Conservation (phyloP, 805 yeast species). For the Saccharomycopsis fermentans region DNA sequence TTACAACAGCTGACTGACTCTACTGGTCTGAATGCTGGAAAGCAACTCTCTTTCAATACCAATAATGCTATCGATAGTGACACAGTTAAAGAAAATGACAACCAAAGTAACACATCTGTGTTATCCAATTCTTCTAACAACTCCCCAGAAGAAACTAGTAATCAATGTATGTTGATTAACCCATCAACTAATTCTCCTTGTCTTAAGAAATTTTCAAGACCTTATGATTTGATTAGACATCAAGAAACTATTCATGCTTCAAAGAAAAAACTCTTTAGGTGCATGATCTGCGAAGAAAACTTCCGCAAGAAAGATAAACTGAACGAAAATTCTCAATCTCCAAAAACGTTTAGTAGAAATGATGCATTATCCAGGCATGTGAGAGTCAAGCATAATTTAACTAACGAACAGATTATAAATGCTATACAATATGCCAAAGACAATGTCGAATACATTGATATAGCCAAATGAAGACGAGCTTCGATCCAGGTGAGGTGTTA, state of each 20-base stretch:
- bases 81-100: not conserved
- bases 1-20: not conserved
- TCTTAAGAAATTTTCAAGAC: slow-evolving; percentile 77
- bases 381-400: slow-evolving; percentile 76
- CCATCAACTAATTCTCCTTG: slow-evolving; percentile 58
- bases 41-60: slow-evolving; percentile 11
- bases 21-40: not conserved
- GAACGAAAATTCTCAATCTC: slow-evolving; percentile 19
- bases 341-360: slow-evolving; percentile 82
- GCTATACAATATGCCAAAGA: slow-evolving; percentile 69
- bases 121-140: not conserved
- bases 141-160: slow-evolving; percentile 23
- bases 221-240: slow-evolving; percentile 89
- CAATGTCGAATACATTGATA: slow-evolving; percentile 46
- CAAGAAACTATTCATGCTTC: slow-evolving; percentile 94
- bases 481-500: no score
- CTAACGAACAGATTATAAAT: slow-evolving; percentile 55
- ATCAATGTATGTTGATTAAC: slow-evolving; percentile 49
- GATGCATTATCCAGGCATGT: slow-evolving; percentile 93
- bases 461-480: not conserved
- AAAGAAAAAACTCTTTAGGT: slow-evolving; percentile 74
- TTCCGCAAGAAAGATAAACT: slow-evolving; percentile 25
- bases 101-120: not conserved
- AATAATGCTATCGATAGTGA: not conserved
- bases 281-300: slow-evolving; percentile 70